A percentile compares a stretch with the other conserved stretches of the same genome.
phyloP scores from a whole-genome alignment of 148 eudicot genomes.

The Rheum nobile region DNA sequence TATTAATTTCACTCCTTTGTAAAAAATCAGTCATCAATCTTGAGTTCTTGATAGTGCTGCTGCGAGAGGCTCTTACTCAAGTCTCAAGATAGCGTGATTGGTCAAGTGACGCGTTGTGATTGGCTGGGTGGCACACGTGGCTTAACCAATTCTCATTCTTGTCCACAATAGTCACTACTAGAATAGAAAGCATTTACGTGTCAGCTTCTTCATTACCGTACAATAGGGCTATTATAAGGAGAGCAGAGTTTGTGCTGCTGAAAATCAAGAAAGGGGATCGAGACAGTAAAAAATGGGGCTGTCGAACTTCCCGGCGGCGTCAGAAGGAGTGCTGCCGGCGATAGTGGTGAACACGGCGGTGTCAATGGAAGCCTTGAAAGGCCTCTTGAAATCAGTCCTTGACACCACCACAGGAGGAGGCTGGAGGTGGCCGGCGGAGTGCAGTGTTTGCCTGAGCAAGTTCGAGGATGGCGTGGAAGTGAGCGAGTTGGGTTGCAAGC shows the following conservation, averaged over 20 bases:
- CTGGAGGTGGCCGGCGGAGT: background rate
- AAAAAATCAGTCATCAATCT: no score
- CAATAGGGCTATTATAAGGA: no score
- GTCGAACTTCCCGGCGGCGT: background rate
- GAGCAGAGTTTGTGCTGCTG: background rate
- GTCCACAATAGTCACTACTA: no score
- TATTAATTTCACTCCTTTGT: no score
- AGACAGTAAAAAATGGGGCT: background rate
- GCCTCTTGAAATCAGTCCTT: background rate
- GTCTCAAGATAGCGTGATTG: no score
- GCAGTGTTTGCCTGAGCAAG: slow-evolving; percentile 11
- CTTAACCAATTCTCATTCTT: no score
- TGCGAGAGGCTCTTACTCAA: no score
- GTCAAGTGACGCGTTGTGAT: background rate
- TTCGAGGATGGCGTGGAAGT: slow-evolving; percentile 16
- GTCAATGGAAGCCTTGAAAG: background rate
- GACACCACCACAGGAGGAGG: background rate
- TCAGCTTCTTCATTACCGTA: background rate
- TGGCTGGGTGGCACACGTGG: background rate
- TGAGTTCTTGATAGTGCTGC: no score
- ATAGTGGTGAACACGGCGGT: background rate
- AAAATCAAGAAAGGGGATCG: background rate
- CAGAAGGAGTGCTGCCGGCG: background rate
- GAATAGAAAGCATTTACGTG: background rate
- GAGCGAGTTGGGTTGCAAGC: slow-evolving; percentile 19